These are phyloP conservation scores for Solanum phureja DNA, from an alignment of 257 asterid genomes.

Conservation along the genomic window DNA sequence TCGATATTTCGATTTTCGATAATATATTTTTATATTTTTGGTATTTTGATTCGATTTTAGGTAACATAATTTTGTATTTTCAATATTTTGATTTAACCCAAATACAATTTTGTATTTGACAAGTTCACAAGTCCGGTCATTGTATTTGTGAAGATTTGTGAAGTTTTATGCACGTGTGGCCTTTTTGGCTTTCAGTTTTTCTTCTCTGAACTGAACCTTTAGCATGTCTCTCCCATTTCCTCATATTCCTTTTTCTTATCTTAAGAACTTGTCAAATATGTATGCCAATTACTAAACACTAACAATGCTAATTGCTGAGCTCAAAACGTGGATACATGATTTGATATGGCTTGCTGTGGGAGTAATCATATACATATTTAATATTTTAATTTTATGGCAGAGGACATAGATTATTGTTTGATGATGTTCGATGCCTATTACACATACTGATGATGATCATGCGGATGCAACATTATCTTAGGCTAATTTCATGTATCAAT, in stretches of 20 bases:
- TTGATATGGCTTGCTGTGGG: slow-evolving; percentile 19
- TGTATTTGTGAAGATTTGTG: too few relatives aligned
- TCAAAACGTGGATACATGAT: slow-evolving; percentile 20
- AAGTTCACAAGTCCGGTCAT: too few relatives aligned
- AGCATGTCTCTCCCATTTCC: neutral
- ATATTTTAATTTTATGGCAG: slow-evolving; percentile 12
- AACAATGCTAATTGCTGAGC: neutral
- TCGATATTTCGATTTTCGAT: too few relatives aligned
- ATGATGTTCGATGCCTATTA: neutral
- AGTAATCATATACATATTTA: slow-evolving; percentile 12
- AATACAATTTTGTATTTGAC: too few relatives aligned
- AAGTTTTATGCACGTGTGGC: too few relatives aligned
- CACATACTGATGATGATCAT: neutral
- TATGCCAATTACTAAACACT: neutral
- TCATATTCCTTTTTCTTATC: neutral
- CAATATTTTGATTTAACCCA: too few relatives aligned
- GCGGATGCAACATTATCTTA: neutral
- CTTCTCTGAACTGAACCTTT: too few relatives aligned
- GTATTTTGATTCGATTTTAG: too few relatives aligned
- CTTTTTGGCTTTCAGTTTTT: too few relatives aligned
- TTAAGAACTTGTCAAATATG: neutral
- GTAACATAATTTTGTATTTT: too few relatives aligned
- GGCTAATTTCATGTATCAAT: neutral
- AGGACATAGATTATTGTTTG: slow-evolving; percentile 14
- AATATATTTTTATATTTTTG: too few relatives aligned